Evolutionary conservation across 1,139 yeast genomes (phyloP).

Genomic region (Debaryomycetaceae sp.): DNA sequence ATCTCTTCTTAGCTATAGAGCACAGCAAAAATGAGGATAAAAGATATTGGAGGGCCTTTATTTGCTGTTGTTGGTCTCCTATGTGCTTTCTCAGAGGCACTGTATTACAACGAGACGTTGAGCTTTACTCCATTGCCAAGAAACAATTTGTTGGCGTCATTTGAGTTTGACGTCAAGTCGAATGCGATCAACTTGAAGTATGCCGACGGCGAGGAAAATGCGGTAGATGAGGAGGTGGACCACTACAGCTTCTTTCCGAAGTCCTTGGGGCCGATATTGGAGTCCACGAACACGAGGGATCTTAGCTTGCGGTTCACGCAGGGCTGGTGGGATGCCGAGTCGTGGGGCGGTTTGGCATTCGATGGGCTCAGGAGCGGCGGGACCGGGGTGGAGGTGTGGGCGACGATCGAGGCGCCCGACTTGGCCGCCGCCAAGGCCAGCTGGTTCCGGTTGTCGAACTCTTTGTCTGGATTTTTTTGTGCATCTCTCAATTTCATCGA

Average conservation of each 20-base stretch:
- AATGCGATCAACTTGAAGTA: slow-evolving; percentile 30
- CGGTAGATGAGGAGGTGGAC: slow-evolving; percentile 17
- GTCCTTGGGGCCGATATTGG: slow-evolving; percentile 73
- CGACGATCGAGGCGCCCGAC: slow-evolving; percentile 66
- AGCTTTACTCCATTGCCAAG: slow-evolving; percentile 66
- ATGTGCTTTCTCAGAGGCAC: neutral
- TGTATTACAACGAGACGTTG: slow-evolving; percentile 53
- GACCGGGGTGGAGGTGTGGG: slow-evolving; percentile 94
- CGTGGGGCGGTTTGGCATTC: slow-evolving; percentile 81
- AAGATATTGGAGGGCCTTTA: neutral
- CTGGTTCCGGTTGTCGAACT: slow-evolving; percentile 74
- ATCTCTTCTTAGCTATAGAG: neutral
- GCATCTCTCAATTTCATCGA: slow-evolving; percentile 92
- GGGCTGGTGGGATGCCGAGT: slow-evolving; percentile 92
- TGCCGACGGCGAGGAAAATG: slow-evolving; percentile 14
- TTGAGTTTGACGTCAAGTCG: slow-evolving; percentile 63
- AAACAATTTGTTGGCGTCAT: slow-evolving; percentile 64
- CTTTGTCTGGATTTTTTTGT: slow-evolving; percentile 88
- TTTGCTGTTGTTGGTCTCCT: neutral
- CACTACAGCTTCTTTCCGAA: slow-evolving; percentile 80
- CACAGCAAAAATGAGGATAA: neutral
- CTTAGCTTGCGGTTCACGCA: slow-evolving; percentile 83
- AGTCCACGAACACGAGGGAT: slow-evolving; percentile 64
- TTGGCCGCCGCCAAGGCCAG: slow-evolving; percentile 52
- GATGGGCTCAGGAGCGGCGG: slow-evolving; percentile 81